Percentiles rank a stretch among this genome's conserved stretches.
Evolutionary conservation across 2,329 filamentous ascomycete species (phyloP).

Genomic region (Magnaporthiopsis incrustans): DNA sequence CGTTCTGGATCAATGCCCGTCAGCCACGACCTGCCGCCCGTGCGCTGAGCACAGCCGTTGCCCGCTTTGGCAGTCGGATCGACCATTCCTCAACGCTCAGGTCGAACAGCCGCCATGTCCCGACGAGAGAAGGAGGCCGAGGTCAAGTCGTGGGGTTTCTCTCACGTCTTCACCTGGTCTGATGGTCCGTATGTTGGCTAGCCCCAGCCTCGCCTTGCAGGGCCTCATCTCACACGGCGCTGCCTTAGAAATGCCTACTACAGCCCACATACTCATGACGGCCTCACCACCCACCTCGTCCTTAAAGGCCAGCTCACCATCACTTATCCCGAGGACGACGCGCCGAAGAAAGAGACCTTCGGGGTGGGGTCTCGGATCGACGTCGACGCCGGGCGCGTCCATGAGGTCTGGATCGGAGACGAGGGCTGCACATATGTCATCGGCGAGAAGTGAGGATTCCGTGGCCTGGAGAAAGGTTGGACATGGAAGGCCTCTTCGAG

Average conservation of each 20-base stretch:
- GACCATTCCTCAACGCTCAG: not conserved
- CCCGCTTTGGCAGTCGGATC: too few species aligned
- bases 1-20: not conserved
- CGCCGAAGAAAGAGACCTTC: constrained; percentile 48
- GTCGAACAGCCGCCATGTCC: not conserved
- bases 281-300: constrained; percentile 63
- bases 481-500: not conserved
- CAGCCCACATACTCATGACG: constrained; percentile 55
- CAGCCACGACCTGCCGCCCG: not conserved
- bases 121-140: constrained; percentile 37
- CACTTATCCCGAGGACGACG: constrained; percentile 52
- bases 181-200: constrained; percentile 52
- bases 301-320: constrained; percentile 57
- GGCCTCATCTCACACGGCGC: constrained; percentile 1
- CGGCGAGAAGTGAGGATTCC: constrained; percentile 36
- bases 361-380: constrained; percentile 55
- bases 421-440: constrained; percentile 62
- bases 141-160: constrained; percentile 63
- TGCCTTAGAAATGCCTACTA: constrained; percentile 55
- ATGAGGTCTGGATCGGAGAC: constrained; percentile 62
- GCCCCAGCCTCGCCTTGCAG: not conserved
- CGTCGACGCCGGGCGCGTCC: constrained; percentile 53
- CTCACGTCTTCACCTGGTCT: constrained; percentile 63
- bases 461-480: not conserved
- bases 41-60: not conserved